Base-by-base conservation (phyloP, 1,284 basidiomycete species). In the Xerocomus nothofagi region DNA sequence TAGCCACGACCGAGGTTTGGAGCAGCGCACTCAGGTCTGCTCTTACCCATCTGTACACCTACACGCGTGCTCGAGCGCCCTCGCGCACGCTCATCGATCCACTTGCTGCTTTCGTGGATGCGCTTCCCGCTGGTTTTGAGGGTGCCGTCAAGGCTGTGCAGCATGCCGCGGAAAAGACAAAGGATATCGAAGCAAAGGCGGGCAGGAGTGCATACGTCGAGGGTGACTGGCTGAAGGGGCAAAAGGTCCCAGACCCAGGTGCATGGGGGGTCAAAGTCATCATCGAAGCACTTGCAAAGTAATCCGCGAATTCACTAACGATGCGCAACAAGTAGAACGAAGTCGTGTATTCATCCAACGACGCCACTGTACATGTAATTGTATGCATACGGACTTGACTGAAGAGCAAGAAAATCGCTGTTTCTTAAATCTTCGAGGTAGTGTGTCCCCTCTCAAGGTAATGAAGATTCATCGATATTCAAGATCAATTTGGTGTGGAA, bases 81-180 rank as follows among this genome's bases (percentile, higher is more conserved):
- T 93, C 90, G 10, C 83, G 94, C 58, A 97, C 93, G 3, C 82
- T 98, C 27, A 80, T 98, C 37, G 94, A 98, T 70, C 93, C 94
- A 3, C 79, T 98, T 18, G 78, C 82, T n/a, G 89, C 91, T 2
- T 96, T 97, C 68, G 76, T 89, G 45, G 73, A 69, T 39, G 58
- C 69, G 1, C 55, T 70, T 27, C 70, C 71, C 14, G 59, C 63
- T 33, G 74, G 77, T 53, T 73, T 85, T 36, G 64, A 63, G 0
- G 68, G 62, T 4, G 88, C 93, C 0, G 82, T 89, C 23, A 69
- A 73, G 38, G 81, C 78, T 0, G 91, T 88, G 1, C 73, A 73
- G 15, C 73, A 76, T 6, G 91, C 91, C 1, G 87, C 92, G 2
- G 84, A 89, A 54, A 73, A 73, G 49, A 93, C 91, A 21, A 84